phyloP scores from a whole-genome alignment of 148 eudicot species.

The Dianthus caryophyllus region DNA sequence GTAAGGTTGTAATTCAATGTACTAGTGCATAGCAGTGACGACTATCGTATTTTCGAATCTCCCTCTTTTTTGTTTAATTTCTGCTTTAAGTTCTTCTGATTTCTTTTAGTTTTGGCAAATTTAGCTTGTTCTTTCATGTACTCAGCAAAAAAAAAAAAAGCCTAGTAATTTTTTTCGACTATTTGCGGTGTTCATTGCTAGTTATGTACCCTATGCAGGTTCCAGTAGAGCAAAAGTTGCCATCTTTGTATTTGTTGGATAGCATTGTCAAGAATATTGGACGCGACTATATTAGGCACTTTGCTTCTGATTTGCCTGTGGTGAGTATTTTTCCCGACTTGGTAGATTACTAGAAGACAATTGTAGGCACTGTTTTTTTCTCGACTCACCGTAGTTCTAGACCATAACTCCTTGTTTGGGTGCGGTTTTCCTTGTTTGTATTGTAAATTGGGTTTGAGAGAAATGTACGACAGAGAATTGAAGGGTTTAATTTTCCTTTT shows the following conservation, averaged over 20 bases:
- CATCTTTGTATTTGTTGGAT: constrained; percentile 90
- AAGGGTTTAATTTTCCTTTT: no score
- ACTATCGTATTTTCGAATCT: background rate
- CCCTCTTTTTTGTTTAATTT: background rate
- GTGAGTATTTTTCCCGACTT: constrained; percentile 37
- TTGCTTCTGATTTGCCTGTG: constrained; percentile 81
- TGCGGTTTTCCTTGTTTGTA: background rate
- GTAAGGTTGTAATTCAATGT: constrained; percentile 23
- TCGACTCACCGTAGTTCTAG: background rate
- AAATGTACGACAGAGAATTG: no score
- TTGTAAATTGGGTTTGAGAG: no score
- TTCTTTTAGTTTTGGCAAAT: background rate
- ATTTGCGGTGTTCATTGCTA: constrained; percentile 18
- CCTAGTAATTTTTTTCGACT: background rate
- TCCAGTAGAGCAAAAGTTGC: constrained; percentile 81
- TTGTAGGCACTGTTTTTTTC: background rate
- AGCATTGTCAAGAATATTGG: constrained; percentile 98
- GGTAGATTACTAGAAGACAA: background rate
- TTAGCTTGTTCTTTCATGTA: background rate
- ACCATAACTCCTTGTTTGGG: background rate
- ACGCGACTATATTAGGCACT: constrained; percentile 61
- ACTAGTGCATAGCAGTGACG: constrained; percentile 17
- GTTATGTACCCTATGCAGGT: constrained; percentile 54
- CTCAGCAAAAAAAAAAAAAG: background rate
- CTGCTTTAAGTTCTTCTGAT: background rate